Percentiles rank a stretch among this genome's conserved stretches.
Conservation (phyloP, 768 basidiomycete genomes). For the Russula abietina region DNA sequence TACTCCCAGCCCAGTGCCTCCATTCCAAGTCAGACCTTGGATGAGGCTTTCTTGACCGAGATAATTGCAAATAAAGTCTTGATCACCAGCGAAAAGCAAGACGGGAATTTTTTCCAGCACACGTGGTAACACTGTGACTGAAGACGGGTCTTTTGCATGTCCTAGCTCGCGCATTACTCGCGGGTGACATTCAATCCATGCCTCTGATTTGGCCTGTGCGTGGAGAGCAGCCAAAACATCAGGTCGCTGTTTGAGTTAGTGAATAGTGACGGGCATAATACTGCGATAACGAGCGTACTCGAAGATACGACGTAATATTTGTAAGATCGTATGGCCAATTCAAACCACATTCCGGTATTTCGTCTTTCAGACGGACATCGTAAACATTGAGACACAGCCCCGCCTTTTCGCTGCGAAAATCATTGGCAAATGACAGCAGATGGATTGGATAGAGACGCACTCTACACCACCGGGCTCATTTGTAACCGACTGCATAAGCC, state of each 20-base stretch:
- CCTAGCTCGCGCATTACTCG: conserved; percentile 60
- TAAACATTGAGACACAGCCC: conserved; percentile 89
- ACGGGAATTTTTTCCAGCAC: conserved; percentile 77
- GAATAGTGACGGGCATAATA: background rate
- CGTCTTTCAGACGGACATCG: conserved; percentile 87
- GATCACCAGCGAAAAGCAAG: conserved; percentile 91
- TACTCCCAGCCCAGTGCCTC: conserved; percentile 77
- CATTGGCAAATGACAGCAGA: background rate
- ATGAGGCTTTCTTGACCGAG: conserved; percentile 86
- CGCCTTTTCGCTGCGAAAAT: conserved; percentile 54
- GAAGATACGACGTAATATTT: conserved; percentile 69
- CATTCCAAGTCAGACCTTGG: conserved; percentile 79
- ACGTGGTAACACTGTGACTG: conserved; percentile 69
- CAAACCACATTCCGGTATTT: conserved; percentile 86
- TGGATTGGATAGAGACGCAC: background rate
- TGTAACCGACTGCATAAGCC: conserved; percentile 44
- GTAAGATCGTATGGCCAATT: conserved; percentile 92
- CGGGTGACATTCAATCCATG: conserved; percentile 83
- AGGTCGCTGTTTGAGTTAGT: conserved; percentile 44
- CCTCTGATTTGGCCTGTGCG: conserved; percentile 64
- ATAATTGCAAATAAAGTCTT: conserved; percentile 96
- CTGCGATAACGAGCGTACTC: conserved; percentile 44
- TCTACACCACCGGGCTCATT: conserved; percentile 2
- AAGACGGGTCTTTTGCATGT: conserved; percentile 51
- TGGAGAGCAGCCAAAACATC: conserved; percentile 84